Conservation (phyloP, 2,329 filamentous ascomycete species). For the Colletotrichum sidae region DNA sequence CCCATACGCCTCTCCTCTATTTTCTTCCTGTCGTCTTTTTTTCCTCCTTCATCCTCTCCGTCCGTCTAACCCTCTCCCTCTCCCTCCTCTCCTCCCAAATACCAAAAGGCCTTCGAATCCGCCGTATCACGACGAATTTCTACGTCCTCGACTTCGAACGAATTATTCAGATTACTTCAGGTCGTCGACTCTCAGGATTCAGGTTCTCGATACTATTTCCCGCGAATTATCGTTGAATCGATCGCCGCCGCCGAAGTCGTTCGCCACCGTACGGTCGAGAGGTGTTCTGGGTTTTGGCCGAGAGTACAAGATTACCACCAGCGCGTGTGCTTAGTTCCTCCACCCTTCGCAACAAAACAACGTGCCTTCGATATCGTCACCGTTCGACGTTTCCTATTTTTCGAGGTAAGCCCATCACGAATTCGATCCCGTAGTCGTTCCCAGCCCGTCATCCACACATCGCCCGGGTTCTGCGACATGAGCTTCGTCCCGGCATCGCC, state of each 20-base stretch:
- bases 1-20: constrained; percentile 32
- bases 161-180: constrained; percentile 8
- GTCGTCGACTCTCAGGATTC: constrained; percentile 37
- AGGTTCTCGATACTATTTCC: constrained; percentile 19
- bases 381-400: constrained; percentile 17
- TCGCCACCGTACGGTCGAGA: neutral
- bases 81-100: neutral
- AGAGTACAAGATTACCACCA: constrained; percentile 1
- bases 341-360: neutral
- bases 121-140: constrained; percentile 32
- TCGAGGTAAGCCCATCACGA: constrained; percentile 20
- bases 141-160: constrained; percentile 30
- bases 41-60: neutral
- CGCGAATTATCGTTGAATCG: constrained; percentile 20
- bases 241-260: constrained; percentile 2
- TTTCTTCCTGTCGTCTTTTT: constrained; percentile 29
- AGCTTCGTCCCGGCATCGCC: constrained; percentile 8
- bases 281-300: neutral
- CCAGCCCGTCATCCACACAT: neutral
- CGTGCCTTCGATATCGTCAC: constrained; percentile 9
- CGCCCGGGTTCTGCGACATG: constrained; percentile 18
- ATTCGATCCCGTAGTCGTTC: neutral
- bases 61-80: constrained; percentile 9
- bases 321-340: neutral
- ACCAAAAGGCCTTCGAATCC: constrained; percentile 33